These are phyloP conservation scores for Cordyceps fumosorosea DNA, from an alignment of 2,329 filamentous ascomycete genomes.

Conservation along the genomic window DNA sequence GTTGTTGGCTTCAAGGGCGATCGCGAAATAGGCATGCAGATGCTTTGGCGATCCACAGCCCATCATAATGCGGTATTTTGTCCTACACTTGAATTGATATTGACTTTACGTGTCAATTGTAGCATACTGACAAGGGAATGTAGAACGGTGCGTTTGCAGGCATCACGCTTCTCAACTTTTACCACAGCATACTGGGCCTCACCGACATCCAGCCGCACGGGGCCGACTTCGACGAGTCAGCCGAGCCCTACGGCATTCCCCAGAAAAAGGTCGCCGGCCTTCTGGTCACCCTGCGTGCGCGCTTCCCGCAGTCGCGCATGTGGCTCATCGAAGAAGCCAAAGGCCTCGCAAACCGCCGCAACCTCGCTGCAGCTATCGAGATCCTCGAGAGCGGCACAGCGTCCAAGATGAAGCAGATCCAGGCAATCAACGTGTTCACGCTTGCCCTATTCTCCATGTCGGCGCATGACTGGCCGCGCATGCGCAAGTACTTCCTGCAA, in stretches of 20 bases:
- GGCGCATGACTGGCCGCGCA: constrained; percentile 67
- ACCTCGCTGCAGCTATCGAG: constrained; percentile 60
- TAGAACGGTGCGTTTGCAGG: constrained; percentile 80
- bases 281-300: constrained; percentile 64
- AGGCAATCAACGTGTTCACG: constrained; percentile 81
- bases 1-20: constrained; percentile 91
- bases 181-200: constrained; percentile 78
- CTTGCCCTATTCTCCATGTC: constrained; percentile 73
- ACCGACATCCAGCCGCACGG: constrained; percentile 74
- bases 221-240: constrained; percentile 46
- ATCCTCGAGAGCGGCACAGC: constrained; percentile 53
- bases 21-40: constrained; percentile 68
- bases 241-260: constrained; percentile 65
- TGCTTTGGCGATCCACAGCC: constrained; percentile 86
- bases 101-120: too few relatives aligned
- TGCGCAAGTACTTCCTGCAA: constrained; percentile 67
- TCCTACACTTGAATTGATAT: too few relatives aligned
- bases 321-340: constrained; percentile 88
- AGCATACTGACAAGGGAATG: neutral
- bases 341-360: constrained; percentile 59
- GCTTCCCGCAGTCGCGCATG: constrained; percentile 75
- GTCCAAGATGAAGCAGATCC: constrained; percentile 80
- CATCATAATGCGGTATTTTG: constrained; percentile 63
- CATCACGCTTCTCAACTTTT: constrained; percentile 74
- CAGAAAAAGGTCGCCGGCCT: constrained; percentile 58